phyloP scores from a whole-genome alignment of 1,284 basidiomycete species.

The Puccinia novopanici region DNA sequence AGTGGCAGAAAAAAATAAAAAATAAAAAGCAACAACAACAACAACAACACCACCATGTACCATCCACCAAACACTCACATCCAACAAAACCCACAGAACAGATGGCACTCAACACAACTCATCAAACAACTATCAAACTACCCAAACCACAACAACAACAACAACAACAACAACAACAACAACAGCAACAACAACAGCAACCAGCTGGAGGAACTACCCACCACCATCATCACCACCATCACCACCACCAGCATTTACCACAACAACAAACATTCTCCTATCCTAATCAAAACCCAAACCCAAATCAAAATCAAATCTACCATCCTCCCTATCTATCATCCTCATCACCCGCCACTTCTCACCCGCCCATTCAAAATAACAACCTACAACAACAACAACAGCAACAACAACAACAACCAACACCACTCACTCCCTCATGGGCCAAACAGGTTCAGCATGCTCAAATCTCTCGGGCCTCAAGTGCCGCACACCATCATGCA shows the following conservation, averaged over 20 bases:
- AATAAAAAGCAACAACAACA: neutral
- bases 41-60: neutral
- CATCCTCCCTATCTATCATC: constrained; percentile 54
- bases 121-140: constrained; percentile 29
- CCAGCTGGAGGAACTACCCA: constrained; percentile 45
- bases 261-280: constrained; percentile 55
- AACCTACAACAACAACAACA: constrained; percentile 28
- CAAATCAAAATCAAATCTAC: constrained; percentile 55
- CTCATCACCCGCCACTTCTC: constrained; percentile 46
- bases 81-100: neutral
- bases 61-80: too few relatives aligned
- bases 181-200: neutral
- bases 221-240: constrained; percentile 58
- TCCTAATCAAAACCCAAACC: constrained; percentile 55
- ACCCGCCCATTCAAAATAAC: constrained; percentile 26
- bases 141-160: neutral
- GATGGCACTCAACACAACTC: constrained; percentile 43
- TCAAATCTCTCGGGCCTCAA: constrained; percentile 73
- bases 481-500: constrained; percentile 76
- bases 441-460: constrained; percentile 49
- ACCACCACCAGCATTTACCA: constrained; percentile 53
- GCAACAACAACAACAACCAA: constrained; percentile 52
- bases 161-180: neutral
- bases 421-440: constrained; percentile 41
- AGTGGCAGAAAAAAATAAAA: too few relatives aligned